Conservation (phyloP, 2,329 filamentous ascomycete genomes). For the Diplodia intermedia region DNA sequence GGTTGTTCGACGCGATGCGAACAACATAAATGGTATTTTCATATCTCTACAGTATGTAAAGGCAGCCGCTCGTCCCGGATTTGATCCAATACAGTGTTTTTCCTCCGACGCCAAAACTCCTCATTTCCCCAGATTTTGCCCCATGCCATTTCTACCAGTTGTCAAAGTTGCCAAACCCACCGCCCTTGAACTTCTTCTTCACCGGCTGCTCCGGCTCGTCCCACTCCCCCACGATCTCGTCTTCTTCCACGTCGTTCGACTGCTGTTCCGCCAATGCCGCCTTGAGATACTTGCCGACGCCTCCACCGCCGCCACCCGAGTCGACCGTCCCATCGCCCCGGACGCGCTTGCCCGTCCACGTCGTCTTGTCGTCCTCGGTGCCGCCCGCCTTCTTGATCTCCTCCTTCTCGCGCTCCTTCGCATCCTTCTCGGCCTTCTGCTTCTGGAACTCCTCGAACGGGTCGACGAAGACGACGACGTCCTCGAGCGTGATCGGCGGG, state of each 20-base stretch:
- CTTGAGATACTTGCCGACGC: constrained; percentile 84
- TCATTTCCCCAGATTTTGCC: background rate
- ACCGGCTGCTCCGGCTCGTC: constrained; percentile 64
- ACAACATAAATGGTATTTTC: constrained; percentile 4
- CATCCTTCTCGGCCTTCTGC: constrained; percentile 61
- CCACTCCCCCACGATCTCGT: constrained; percentile 65
- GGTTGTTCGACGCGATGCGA: background rate
- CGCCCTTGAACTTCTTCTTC: constrained; percentile 79
- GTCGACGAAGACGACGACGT: constrained; percentile 87
- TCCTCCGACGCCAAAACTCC: constrained; percentile 7
- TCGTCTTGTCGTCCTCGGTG: constrained; percentile 85
- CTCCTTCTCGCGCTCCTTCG: constrained; percentile 68
- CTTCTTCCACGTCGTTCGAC: constrained; percentile 49
- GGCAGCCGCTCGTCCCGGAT: background rate
- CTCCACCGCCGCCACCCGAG: constrained; percentile 56
- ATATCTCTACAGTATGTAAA: constrained; percentile 7
- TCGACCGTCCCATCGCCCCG: constrained; percentile 69
- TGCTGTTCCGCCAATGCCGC: constrained; percentile 55
- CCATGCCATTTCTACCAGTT: constrained; percentile 67
- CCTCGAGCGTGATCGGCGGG: constrained; percentile 72
- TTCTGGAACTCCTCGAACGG: constrained; percentile 94
- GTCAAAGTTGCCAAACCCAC: constrained; percentile 95
- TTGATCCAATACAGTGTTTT: background rate
- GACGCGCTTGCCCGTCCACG: constrained; percentile 95
- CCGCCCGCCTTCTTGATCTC: constrained; percentile 70